Percentiles rank a stretch among this genome's conserved stretches.
Conservation (phyloP, 345 rosid genomes). For the Populus simonii region DNA sequence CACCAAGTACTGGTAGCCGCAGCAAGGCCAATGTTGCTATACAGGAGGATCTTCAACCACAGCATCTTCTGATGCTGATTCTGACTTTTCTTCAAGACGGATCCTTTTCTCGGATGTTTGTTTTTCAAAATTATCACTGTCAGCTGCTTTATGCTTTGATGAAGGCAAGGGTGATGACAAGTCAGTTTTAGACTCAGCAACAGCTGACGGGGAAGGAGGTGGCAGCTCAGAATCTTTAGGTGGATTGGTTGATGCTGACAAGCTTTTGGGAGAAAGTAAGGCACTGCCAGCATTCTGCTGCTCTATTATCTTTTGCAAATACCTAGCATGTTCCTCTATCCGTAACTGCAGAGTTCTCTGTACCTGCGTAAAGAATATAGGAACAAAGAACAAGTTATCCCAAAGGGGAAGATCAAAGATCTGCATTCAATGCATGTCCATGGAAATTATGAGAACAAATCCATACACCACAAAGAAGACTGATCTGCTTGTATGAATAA, state of each 20-base stretch:
- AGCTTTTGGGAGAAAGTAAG: slow-evolving; percentile 36
- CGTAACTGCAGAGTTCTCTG: slow-evolving; percentile 74
- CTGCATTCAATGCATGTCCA: too few species aligned
- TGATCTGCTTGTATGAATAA: too few species aligned
- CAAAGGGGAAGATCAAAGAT: background rate
- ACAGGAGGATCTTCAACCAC: slow-evolving; percentile 32
- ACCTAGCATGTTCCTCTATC: slow-evolving; percentile 85
- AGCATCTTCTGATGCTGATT: slow-evolving; percentile 20
- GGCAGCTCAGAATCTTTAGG: slow-evolving; percentile 23
- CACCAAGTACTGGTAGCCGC: background rate
- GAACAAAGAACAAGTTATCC: background rate
- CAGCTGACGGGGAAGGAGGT: slow-evolving; percentile 26
- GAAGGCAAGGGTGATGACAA: slow-evolving; percentile 23
- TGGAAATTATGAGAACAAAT: too few species aligned
- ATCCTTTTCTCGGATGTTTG: slow-evolving; percentile 41
- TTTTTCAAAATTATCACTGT: slow-evolving; percentile 20
- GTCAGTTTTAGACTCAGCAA: slow-evolving; percentile 34
- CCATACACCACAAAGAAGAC: too few species aligned
- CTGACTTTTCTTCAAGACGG: slow-evolving; percentile 31
- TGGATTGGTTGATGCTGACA: slow-evolving; percentile 34
- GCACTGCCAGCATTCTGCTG: slow-evolving; percentile 64
- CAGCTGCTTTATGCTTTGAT: slow-evolving; percentile 37
- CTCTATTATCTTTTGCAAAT: slow-evolving; percentile 79
- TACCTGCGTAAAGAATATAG: slow-evolving; percentile 41
- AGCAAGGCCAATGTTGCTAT: slow-evolving; percentile 20